These are phyloP conservation scores for Populus deltoides DNA, from an alignment of 345 rosid species.

Conservation along the genomic window DNA sequence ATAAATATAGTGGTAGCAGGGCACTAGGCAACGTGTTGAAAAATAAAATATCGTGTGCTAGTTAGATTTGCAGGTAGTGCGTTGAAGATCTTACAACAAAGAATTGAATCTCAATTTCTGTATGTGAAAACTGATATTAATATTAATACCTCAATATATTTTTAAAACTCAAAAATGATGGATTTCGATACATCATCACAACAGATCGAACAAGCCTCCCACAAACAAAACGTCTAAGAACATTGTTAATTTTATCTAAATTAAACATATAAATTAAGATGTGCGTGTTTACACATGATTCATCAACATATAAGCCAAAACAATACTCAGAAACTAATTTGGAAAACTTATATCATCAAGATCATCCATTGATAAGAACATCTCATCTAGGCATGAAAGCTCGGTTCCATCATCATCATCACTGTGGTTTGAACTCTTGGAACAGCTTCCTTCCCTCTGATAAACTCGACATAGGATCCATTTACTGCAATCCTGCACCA, in stretches of 20 bases:
- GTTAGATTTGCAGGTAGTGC: too few relatives aligned
- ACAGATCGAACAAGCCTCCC: too few relatives aligned
- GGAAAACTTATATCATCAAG: slow-evolving; percentile 34
- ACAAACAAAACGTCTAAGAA: too few relatives aligned
- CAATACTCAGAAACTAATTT: slow-evolving; percentile 1
- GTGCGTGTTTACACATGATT: not conserved
- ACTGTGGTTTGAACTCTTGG: not conserved
- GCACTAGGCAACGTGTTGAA: not conserved
- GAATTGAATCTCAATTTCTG: too few relatives aligned
- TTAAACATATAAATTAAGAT: not conserved
- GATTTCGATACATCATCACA: too few relatives aligned
- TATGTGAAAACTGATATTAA: too few relatives aligned
- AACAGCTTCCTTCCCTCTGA: slow-evolving; percentile 19
- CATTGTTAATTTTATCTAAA: too few relatives aligned
- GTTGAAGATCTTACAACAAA: too few relatives aligned
- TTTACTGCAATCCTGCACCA: slow-evolving; percentile 16
- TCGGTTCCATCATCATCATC: slow-evolving; percentile 34
- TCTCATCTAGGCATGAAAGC: slow-evolving; percentile 46
- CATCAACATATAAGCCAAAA: not conserved
- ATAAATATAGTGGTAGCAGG: not conserved
- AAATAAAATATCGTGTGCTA: too few relatives aligned
- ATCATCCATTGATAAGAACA: slow-evolving; percentile 41
- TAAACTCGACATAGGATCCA: slow-evolving; percentile 42
- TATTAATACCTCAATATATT: too few relatives aligned
- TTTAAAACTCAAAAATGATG: too few relatives aligned